Percentiles rank a stretch among this genome's conserved stretches.
These are phyloP conservation scores for Flaveria bidentis DNA, from an alignment of 129 eudicot genomes.

Conservation along the genomic window DNA sequence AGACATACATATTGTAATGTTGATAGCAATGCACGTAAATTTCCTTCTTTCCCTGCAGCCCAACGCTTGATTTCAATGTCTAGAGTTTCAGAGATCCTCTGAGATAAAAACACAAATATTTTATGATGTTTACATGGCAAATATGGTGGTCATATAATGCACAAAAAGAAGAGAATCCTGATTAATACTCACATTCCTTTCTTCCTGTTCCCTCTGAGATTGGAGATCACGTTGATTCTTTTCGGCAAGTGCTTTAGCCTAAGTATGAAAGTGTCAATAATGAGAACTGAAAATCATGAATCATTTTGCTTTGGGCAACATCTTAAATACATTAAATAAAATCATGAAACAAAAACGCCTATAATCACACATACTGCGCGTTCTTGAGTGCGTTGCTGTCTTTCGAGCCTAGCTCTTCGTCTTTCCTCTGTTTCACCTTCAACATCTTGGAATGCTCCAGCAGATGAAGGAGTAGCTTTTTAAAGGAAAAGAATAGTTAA, in stretches of 20 bases:
- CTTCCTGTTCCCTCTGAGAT: slow-evolving; percentile 80
- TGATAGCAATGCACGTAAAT: slow-evolving; percentile 43
- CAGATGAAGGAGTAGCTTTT: slow-evolving; percentile 50
- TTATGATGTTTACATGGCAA: background rate
- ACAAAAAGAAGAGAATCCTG: slow-evolving; percentile 8
- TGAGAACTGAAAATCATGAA: background rate
- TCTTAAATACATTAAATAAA: background rate
- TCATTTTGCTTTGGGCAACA: background rate
- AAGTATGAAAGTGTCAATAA: slow-evolving; percentile 20
- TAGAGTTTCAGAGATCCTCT: slow-evolving; percentile 38
- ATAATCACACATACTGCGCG: slow-evolving; percentile 76
- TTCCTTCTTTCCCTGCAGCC: slow-evolving; percentile 52
- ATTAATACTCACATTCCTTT: slow-evolving; percentile 65
- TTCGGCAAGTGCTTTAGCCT: slow-evolving; percentile 96
- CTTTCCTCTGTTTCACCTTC: slow-evolving; percentile 98
- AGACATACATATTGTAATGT: slow-evolving; percentile 51
- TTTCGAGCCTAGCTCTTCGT: slow-evolving; percentile 89
- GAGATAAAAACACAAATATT: slow-evolving; percentile 13
- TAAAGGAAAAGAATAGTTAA: slow-evolving; percentile 27
- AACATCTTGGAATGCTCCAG: slow-evolving; percentile 81
- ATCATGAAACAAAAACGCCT: background rate
- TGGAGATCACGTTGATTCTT: slow-evolving; percentile 89
- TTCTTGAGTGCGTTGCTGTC: slow-evolving; percentile 97
- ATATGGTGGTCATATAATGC: background rate
- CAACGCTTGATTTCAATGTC: slow-evolving; percentile 53